These are phyloP conservation scores for Ramichloridium luteum DNA, from an alignment of 2,329 filamentous ascomycete genomes.

Conservation along the genomic window DNA sequence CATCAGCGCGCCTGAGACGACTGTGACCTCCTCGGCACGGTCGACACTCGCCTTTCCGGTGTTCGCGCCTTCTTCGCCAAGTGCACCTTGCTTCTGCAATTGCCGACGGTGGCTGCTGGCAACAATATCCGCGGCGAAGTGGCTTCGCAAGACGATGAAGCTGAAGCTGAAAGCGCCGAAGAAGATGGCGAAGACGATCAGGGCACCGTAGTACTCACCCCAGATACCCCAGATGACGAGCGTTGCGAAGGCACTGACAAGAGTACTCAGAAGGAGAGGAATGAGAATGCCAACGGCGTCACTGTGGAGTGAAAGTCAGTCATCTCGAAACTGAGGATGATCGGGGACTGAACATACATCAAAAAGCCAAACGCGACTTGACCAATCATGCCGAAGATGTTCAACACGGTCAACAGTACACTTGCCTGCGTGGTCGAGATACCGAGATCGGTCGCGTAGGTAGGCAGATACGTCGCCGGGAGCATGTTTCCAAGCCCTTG, in stretches of 20 bases:
- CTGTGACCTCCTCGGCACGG: background rate
- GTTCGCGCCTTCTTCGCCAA: too few species aligned
- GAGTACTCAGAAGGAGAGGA: background rate
- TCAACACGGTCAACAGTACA: background rate
- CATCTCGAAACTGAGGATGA: background rate
- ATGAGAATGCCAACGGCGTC: conserved; percentile 1
- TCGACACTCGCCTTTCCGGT: too few species aligned
- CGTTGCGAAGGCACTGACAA: background rate
- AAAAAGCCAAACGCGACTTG: conserved; percentile 1
- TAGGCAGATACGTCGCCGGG: background rate
- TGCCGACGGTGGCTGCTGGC: too few species aligned
- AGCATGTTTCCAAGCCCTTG: background rate
- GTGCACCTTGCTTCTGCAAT: too few species aligned
- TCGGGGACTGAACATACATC: background rate
- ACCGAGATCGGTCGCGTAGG: background rate
- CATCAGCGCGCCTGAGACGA: conserved; percentile 1
- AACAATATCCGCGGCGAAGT: background rate
- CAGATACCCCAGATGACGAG: background rate
- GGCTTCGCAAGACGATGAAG: background rate
- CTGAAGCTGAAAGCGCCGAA: background rate
- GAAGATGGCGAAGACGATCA: conserved; percentile 1
- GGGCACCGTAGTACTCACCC: background rate
- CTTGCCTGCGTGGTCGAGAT: background rate
- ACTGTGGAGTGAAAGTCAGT: conserved; percentile 1
- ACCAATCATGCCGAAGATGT: background rate